Percentiles rank a stretch among this genome's conserved stretches.
These are phyloP conservation scores for thale cress (Arabidopsis thaliana) DNA, from an alignment of 345 rosid species.

Conservation along the genomic window TAIR10.1 NC_003076.8:24112001-24112500, in stretches of 20 bases:
- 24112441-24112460: constrained; percentile 33
- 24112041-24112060: neutral
- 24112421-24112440: constrained; percentile 37
- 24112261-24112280: neutral
- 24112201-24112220: neutral
- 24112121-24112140: no score
- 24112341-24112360: constrained; percentile 34
- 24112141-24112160: no score
- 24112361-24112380: constrained; percentile 30
- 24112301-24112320: constrained; percentile 28
- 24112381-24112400: constrained; percentile 37
- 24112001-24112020: neutral
- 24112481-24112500: constrained; percentile 19
- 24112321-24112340: constrained; percentile 21
- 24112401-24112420: constrained; percentile 33
- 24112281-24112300: constrained; percentile 31
- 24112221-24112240: constrained; percentile 8
- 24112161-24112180: no score
- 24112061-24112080: neutral
- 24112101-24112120: neutral
- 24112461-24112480: constrained; percentile 11
- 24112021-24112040: neutral
- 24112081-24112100: neutral
- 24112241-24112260: constrained; percentile 20
- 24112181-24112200: no score